phyloP scores from a whole-genome alignment of 306 rosid species.

The Malus orientalis region DNA sequence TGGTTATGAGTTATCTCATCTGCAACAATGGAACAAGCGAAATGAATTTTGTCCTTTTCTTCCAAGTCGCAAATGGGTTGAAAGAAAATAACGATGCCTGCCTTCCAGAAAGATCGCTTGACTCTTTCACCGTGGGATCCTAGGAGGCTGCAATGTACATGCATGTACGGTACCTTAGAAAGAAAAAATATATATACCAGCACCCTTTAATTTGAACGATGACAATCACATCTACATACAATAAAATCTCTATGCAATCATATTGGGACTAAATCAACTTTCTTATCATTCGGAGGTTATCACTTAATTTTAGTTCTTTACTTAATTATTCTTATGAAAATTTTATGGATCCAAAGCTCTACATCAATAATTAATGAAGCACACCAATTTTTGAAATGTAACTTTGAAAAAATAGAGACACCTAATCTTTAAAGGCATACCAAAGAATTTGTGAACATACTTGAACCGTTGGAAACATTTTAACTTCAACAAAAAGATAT shows the following conservation, averaged over 20 bases:
- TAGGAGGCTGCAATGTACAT: neutral
- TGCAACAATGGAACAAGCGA: neutral
- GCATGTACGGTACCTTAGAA: neutral
- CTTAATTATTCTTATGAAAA: too few species aligned
- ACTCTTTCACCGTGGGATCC: neutral
- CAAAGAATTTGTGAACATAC: too few species aligned
- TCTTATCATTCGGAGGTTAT: too few species aligned
- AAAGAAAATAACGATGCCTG: slow-evolving; percentile 8
- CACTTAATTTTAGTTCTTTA: too few species aligned
- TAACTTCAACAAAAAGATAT: neutral
- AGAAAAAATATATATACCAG: too few species aligned
- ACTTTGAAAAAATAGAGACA: neutral
- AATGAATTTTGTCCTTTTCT: slow-evolving; percentile 21
- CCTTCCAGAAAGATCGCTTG: slow-evolving; percentile 25
- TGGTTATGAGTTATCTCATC: neutral
- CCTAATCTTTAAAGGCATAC: neutral
- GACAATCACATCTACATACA: too few species aligned
- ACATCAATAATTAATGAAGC: too few species aligned
- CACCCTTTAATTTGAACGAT: neutral
- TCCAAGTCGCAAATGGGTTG: slow-evolving; percentile 14
- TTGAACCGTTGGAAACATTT: too few species aligned
- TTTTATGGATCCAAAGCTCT: neutral
- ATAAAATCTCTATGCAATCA: neutral
- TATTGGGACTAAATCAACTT: too few species aligned
- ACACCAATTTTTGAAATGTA: neutral